phyloP scores from a whole-genome alignment of 192 early-diverging fungal genomes.

The Coemansia sp. region DNA sequence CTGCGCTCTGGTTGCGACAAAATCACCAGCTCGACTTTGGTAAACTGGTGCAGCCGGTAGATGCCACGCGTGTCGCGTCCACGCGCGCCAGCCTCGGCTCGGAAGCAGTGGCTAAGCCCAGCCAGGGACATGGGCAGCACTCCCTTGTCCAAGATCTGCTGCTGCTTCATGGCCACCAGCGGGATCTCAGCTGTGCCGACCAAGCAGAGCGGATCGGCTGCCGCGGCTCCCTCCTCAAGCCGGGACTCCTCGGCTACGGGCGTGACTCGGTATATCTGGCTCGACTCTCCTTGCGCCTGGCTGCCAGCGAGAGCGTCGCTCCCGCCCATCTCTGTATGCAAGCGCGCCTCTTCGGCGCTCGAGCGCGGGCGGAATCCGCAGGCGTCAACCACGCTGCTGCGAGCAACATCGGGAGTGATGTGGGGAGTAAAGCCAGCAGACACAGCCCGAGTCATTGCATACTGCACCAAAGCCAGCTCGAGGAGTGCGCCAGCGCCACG shows the following conservation, averaged over 20 bases:
- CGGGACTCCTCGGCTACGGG: constrained; percentile 47
- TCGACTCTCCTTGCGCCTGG: constrained; percentile 58
- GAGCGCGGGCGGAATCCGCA: constrained; percentile 90
- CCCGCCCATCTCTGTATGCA: constrained; percentile 7
- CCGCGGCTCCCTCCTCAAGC: constrained; percentile 12
- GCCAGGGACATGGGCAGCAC: constrained; percentile 76
- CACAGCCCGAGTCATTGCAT: constrained; percentile 77
- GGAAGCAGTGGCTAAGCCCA: constrained; percentile 85
- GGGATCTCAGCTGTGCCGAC: constrained; percentile 93
- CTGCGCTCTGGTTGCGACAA: constrained; percentile 68
- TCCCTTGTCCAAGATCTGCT: constrained; percentile 62
- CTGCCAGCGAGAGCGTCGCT: neutral
- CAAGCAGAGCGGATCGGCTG: constrained; percentile 66
- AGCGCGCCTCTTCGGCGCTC: constrained; percentile 9
- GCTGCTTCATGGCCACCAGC: constrained; percentile 81
- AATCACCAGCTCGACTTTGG: constrained; percentile 90
- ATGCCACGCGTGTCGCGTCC: constrained; percentile 84
- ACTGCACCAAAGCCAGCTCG: constrained; percentile 87
- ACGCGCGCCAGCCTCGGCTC: constrained; percentile 88
- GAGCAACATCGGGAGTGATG: constrained; percentile 82
- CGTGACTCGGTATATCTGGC: constrained; percentile 85
- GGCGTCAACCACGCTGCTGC: constrained; percentile 76
- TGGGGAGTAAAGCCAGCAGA: constrained; percentile 77
- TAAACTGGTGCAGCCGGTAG: constrained; percentile 95
- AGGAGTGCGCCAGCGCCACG: constrained; percentile 85